These are phyloP conservation scores for Neonothopanus nambi DNA, from an alignment of 1,284 basidiomycete genomes.

Conservation along the genomic window DNA sequence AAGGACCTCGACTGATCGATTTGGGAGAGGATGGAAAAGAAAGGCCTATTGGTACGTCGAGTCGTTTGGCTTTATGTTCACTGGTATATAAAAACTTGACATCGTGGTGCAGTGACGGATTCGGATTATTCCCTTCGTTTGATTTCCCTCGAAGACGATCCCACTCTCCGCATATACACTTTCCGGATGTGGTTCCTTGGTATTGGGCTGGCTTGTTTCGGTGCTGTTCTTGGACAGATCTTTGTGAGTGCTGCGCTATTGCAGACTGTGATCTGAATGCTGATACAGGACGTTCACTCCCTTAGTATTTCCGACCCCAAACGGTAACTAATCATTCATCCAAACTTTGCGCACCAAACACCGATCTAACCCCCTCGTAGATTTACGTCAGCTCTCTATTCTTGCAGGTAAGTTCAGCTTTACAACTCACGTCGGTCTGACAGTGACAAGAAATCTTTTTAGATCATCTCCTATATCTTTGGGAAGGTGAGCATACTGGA, in stretches of 20 bases:
- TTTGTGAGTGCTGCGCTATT: constrained; percentile 39
- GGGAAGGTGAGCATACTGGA: constrained; percentile 23
- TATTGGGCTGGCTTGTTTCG: constrained; percentile 55
- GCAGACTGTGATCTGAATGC: background rate
- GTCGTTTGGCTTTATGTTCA: background rate
- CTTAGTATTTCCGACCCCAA: constrained; percentile 52
- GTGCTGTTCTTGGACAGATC: constrained; percentile 57
- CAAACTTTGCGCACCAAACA: background rate
- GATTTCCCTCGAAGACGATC: constrained; percentile 60
- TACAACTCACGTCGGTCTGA: background rate
- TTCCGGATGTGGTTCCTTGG: constrained; percentile 46
- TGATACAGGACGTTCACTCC: background rate
- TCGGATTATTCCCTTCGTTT: constrained; percentile 49
- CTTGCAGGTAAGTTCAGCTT: constrained; percentile 34
- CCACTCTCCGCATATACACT: constrained; percentile 47
- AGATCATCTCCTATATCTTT: constrained; percentile 44
- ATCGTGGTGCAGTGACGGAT: constrained; percentile 36
- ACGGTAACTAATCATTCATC: constrained; percentile 35
- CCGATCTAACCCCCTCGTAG: background rate
- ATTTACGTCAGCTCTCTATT: constrained; percentile 54
- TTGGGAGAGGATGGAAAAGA: constrained; percentile 35
- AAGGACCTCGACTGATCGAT: constrained; percentile 34
- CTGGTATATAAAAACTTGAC: background rate
- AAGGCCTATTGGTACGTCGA: constrained; percentile 22
- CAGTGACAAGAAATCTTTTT: background rate